These are phyloP conservation scores for Agrostemma githago DNA, from an alignment of 148 eudicot species.

Conservation along the genomic window DNA sequence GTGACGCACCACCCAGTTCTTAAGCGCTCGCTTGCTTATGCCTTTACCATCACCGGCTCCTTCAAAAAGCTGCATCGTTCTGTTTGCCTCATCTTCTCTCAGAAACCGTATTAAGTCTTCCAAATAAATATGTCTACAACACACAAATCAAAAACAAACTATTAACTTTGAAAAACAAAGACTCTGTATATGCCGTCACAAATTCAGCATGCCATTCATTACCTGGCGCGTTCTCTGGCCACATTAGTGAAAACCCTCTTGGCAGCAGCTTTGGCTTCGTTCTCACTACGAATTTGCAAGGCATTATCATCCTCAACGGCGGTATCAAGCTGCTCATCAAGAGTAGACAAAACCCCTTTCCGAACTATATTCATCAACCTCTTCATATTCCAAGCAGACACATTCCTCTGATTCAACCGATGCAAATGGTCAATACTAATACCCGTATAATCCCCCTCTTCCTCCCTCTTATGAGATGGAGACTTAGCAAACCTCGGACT, in stretches of 20 bases:
- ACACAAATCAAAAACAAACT: background rate
- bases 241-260: conserved; percentile 61
- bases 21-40: conserved; percentile 70
- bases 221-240: conserved; percentile 65
- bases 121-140: conserved; percentile 40
- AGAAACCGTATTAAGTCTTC: conserved; percentile 78
- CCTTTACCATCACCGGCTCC: conserved; percentile 60
- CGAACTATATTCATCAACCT: conserved; percentile 73
- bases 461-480: conserved; percentile 33
- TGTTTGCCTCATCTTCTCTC: conserved; percentile 69
- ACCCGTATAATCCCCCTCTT: conserved; percentile 35
- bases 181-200: background rate
- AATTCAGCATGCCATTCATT: background rate
- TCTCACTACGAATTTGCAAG: conserved; percentile 56
- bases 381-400: conserved; percentile 98
- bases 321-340: conserved; percentile 60
- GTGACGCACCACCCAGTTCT: conserved; percentile 78
- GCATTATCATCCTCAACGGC: conserved; percentile 55
- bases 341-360: conserved; percentile 64
- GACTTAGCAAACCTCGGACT: conserved; percentile 45
- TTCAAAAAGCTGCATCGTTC: conserved; percentile 57
- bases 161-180: background rate
- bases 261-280: conserved; percentile 67
- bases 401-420: conserved; percentile 70
- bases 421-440: conserved; percentile 80